Evolutionary conservation across 768 basidiomycete species (phyloP).

Genomic region (Cubamyces sp.): DNA sequence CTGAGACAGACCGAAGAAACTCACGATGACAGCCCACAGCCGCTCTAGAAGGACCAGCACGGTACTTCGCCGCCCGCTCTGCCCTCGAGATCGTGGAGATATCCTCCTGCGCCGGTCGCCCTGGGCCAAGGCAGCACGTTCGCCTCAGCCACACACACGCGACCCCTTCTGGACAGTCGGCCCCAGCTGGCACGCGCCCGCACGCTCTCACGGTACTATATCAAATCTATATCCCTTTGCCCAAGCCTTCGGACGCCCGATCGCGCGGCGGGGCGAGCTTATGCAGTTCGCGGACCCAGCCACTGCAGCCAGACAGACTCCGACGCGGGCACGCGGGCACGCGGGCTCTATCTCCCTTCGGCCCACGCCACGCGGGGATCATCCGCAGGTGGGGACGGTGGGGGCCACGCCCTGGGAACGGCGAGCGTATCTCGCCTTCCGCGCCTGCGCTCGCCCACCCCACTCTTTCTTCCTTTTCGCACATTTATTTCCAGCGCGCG

Average conservation of each 20-base stretch:
- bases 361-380: slow-evolving; percentile 2
- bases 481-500: too few relatives aligned
- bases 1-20: too few relatives aligned
- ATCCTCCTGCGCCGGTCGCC: not conserved
- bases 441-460: too few relatives aligned
- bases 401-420: not conserved
- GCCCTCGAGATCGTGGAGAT: not conserved
- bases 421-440: not conserved
- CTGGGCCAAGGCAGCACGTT: not conserved
- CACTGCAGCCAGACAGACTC: not conserved
- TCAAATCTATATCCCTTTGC: slow-evolving; percentile 14
- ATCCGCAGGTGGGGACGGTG: not conserved
- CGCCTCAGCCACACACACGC: not conserved
- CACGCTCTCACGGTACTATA: slow-evolving; percentile 10
- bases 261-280: not conserved
- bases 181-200: not conserved
- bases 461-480: too few relatives aligned
- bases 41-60: too few relatives aligned
- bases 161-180: slow-evolving; percentile 2
- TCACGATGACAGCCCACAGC: too few relatives aligned
- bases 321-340: not conserved
- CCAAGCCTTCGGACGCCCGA: slow-evolving; percentile 3
- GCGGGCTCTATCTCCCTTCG: not conserved
- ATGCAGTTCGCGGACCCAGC: slow-evolving; percentile 9
- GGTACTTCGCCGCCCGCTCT: too few relatives aligned